These are phyloP conservation scores for Penicillium fimorum DNA, from an alignment of 495 filamentous ascomycete species.

Conservation along the genomic window DNA sequence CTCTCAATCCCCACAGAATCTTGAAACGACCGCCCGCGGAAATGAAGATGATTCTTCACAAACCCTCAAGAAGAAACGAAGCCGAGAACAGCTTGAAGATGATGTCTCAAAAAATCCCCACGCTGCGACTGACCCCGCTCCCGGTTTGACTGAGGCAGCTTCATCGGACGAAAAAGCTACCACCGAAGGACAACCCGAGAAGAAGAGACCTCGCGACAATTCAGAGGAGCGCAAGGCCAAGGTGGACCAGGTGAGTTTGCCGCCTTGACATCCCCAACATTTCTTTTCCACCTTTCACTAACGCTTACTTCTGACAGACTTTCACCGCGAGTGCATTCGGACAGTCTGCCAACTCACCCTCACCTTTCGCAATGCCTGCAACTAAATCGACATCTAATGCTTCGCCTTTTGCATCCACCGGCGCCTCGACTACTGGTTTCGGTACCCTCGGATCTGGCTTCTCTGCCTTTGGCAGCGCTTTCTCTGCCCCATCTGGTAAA, in stretches of 20 bases:
- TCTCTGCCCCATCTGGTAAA: slow-evolving; percentile 49
- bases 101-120: slow-evolving; percentile 30
- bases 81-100: slow-evolving; percentile 51
- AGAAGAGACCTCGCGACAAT: slow-evolving; percentile 47
- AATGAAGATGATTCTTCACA: slow-evolving; percentile 21
- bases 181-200: slow-evolving; percentile 41
- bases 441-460: slow-evolving; percentile 40
- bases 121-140: neutral
- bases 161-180: slow-evolving; percentile 1
- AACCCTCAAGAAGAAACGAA: slow-evolving; percentile 49
- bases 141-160: neutral
- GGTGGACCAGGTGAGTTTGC: slow-evolving; percentile 15
- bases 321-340: slow-evolving; percentile 51
- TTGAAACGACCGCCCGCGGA: slow-evolving; percentile 2
- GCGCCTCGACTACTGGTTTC: slow-evolving; percentile 41
- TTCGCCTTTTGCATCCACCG: slow-evolving; percentile 1
- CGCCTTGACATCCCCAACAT: neutral
- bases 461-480: slow-evolving; percentile 55
- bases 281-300: slow-evolving; percentile 3
- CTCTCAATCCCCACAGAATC: neutral
- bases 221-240: slow-evolving; percentile 35
- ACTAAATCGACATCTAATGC: neutral
- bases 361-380: slow-evolving; percentile 9
- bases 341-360: slow-evolving; percentile 51
- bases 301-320: slow-evolving; percentile 28